Evolutionary conservation across 2,329 filamentous ascomycete species (phyloP), one percentile per base, ranked within the genome.

Genomic region (Trichophyton rubrum): DNA sequence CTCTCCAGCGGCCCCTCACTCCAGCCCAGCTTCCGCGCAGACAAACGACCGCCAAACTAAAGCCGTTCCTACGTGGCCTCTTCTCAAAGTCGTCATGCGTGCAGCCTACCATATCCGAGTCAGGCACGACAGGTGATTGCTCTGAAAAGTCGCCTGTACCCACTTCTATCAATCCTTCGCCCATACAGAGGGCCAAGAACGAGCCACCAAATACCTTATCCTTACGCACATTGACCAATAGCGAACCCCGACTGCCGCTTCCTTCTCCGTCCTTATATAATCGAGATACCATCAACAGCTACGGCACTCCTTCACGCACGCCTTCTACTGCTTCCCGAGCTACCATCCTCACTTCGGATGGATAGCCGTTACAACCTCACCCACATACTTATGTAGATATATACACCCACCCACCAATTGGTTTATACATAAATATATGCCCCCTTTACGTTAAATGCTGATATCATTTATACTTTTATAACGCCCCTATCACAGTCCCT

Each of bases 171-270:
- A 30, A 51, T 13, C 20, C 45, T 24, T 51, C 20, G 24, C 22
- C 22, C 33, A 38, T 38, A 1, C 45, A 51, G n/a, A 27, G 51
- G 33, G 27, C 51, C 27, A n/a, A 22, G 27, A 17, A 55, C 24
- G 51, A 15, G 2, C 51, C 55, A 9, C 55, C 20, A 1, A 57
- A 57, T 33, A 40, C 40, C 11, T 43, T 57, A 13, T 57, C 55
- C n/a, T 24, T 57, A 57, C 55, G 40, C 5, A 30, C 55, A 17
- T 8, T 57, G 17, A 27, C 55, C 15, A 57, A 57, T 17, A 57
- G 55, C 35, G 55, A 57, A 35, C 55, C 55, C 11, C 33, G 55
- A 8, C 55, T 57, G 15, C 55, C 55, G 4, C 55, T 57, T n/a
- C 55, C 55, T n/a, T 5, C 55, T n/a, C 55, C 35, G 6, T 57